Evolutionary conservation across 805 yeast genomes (phyloP), one percentile per base, ranked within the genome.

Genomic region (Tetrapisispora phaffii): DNA sequence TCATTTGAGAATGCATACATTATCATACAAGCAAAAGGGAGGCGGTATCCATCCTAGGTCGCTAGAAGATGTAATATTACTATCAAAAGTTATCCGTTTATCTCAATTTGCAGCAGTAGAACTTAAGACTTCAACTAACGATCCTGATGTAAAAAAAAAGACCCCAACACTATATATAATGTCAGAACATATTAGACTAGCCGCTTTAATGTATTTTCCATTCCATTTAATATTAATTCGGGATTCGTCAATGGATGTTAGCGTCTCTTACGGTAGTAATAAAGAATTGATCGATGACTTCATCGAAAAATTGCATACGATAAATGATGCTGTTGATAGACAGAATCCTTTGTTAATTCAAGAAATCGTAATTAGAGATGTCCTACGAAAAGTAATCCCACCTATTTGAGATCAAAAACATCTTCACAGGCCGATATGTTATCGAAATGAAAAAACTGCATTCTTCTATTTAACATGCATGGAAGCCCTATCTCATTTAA

Each of bases 41-140:
- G 73, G 75, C 2, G 86, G 86, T 0, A 61, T 76, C 1, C 69
- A 76, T 7, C 74, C 82, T 0, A 60, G 58, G 37, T 65, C 78
- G 1, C 54, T 72, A n/a, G 53, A 61, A 9, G 78, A 76, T 46
- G 60, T 78, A 43, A 67, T 70, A 19, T 44, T 49, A 8, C 59
- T 70, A 44, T 62, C 72, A 2, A 63, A 69, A 40, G 52, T 69
- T n/a, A 54, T 76, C 35, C 67, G 78, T 12, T 65, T 65, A 1
- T 36, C 37, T 6, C n/a, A 35, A 13, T 19, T 9, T 7, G 16
- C 34, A 16, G 34, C 12, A 4, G 5, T 3, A 7, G 13, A n/a
- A 28, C 4, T n/a, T 4, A n/a, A 28, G 10, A 24, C 31, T 7
- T 17, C 13, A 32, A 13, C n/a, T 13, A 31, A 7, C 8, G 20